Percentiles rank a stretch among this genome's conserved stretches.
phyloP scores from a whole-genome alignment of 176 grass and related monocot genomes.

The Carex scoparia region DNA sequence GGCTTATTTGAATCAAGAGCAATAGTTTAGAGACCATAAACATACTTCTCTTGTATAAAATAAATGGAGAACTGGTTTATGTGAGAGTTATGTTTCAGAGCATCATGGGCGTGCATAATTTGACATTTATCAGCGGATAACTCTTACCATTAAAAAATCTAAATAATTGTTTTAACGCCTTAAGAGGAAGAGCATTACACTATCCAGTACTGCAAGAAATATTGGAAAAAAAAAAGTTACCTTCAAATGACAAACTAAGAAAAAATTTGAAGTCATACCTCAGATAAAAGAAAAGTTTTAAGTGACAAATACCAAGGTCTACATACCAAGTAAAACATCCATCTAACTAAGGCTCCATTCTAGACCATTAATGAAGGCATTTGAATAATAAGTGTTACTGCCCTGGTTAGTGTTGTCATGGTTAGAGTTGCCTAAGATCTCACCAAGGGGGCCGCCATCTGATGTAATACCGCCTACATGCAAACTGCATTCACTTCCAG shows the following conservation, averaged over 20 bases:
- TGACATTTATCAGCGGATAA: neutral
- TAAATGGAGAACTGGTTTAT: neutral
- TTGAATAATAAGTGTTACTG: neutral
- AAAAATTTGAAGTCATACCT: neutral
- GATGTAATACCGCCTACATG: slow-evolving; percentile 57
- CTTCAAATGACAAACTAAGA: neutral
- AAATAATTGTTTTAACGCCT: neutral
- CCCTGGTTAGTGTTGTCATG: neutral
- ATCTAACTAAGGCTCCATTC: slow-evolving; percentile 12
- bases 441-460: slow-evolving; percentile 55
- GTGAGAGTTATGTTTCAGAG: neutral
- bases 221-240: neutral
- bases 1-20: no score
- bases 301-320: neutral
- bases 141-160: neutral
- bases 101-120: neutral
- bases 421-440: slow-evolving; percentile 61
- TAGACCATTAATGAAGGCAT: neutral
- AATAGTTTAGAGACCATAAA: no score
- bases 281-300: neutral
- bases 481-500: slow-evolving; percentile 38
- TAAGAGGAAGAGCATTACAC: neutral
- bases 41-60: no score
- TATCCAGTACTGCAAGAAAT: neutral
- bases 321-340: neutral